A percentile compares a stretch with the other conserved stretches of the same genome.
phyloP scores from a whole-genome alignment of 352 stramenopile species.

The Phytophthora litchii region DNA sequence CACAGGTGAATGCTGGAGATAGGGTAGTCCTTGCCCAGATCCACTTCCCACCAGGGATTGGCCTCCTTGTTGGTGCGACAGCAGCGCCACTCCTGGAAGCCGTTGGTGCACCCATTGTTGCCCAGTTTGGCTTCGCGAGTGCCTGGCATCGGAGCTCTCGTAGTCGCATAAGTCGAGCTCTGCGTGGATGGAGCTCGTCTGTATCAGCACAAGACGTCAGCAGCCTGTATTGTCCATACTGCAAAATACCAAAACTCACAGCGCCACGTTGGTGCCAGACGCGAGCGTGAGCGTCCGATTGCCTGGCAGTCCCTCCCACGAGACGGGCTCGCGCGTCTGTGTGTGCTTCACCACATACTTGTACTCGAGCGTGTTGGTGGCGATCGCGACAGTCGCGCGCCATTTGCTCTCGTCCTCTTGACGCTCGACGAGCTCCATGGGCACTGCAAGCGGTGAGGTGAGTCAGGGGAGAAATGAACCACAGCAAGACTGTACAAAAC shows the following conservation, averaged over 20 bases:
- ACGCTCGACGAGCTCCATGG: conserved; percentile 45
- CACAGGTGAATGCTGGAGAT: conserved; percentile 64
- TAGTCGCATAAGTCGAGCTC: conserved; percentile 63
- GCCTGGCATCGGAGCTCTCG: conserved; percentile 45
- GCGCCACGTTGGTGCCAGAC: conserved; percentile 50
- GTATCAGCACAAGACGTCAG: conserved; percentile 3
- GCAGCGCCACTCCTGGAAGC: conserved; percentile 73
- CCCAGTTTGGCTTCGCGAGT: conserved; percentile 49
- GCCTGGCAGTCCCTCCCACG: conserved; percentile 76
- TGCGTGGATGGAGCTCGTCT: conserved; percentile 33
- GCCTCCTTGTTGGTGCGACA: conserved; percentile 60
- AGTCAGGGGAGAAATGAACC: conserved; percentile 1
- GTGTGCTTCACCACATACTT: conserved; percentile 74
- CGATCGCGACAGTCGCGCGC: conserved; percentile 40
- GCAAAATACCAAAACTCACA: conserved; percentile 40
- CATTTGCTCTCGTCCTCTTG: conserved; percentile 45
- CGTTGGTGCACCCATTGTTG: conserved; percentile 73
- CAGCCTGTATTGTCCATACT: neutral
- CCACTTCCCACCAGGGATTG: conserved; percentile 78
- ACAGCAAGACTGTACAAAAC: neutral
- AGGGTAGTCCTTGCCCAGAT: conserved; percentile 42
- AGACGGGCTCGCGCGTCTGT: conserved; percentile 46
- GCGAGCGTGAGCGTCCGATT: conserved; percentile 66
- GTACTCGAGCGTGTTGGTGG: conserved; percentile 62
- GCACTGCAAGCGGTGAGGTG: conserved; percentile 33